Conservation (phyloP, 345 rosid genomes). For the Heritiera littoralis region DNA sequence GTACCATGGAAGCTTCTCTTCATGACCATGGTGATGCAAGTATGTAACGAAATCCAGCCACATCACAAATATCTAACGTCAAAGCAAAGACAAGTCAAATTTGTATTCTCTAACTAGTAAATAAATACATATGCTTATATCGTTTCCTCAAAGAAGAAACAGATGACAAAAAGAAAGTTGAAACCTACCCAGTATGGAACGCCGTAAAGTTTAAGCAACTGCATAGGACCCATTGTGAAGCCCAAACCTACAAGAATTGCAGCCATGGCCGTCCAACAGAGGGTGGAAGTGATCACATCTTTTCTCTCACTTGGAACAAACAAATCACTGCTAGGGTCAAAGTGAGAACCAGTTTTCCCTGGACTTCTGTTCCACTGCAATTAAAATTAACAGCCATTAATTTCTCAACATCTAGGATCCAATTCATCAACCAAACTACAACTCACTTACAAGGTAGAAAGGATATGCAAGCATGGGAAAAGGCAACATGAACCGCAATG, state of each 20-base stretch:
- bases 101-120: neutral
- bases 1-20: conserved; percentile 89
- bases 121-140: neutral
- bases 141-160: neutral
- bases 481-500: conserved; percentile 73
- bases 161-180: neutral
- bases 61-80: conserved; percentile 61
- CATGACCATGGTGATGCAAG: conserved; percentile 90
- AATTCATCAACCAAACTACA: conserved; percentile 11
- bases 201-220: conserved; percentile 69
- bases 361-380: conserved; percentile 82
- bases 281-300: conserved; percentile 71
- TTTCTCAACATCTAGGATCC: neutral
- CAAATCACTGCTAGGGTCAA: conserved; percentile 70
- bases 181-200: conserved; percentile 66
- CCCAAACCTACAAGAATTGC: conserved; percentile 52
- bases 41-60: conserved; percentile 90
- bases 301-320: conserved; percentile 67
- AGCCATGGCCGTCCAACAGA: conserved; percentile 75
- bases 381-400: neutral
- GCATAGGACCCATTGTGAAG: conserved; percentile 58
- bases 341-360: conserved; percentile 89
- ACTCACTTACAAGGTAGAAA: conserved; percentile 72
- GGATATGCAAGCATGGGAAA: conserved; percentile 91
- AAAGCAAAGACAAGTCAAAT: conserved; percentile 10